These are phyloP conservation scores for Exophiala viscosa DNA, from an alignment of 2,329 filamentous ascomycete species.

Conservation along the genomic window DNA sequence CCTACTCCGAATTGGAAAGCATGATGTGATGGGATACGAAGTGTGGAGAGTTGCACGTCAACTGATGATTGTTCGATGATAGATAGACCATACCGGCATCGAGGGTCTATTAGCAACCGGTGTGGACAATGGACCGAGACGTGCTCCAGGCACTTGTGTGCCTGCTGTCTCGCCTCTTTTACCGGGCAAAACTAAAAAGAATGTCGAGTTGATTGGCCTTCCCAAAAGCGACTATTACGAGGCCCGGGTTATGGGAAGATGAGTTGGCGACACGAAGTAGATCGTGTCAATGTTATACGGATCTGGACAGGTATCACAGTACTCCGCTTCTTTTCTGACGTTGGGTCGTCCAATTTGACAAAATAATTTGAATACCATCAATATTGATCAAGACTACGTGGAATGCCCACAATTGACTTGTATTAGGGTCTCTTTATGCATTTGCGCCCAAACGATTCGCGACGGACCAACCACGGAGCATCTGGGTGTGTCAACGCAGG, in stretches of 20 bases:
- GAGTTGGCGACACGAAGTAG: background rate
- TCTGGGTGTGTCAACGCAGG: background rate
- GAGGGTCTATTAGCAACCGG: too few relatives aligned
- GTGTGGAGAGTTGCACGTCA: background rate
- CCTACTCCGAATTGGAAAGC: slow-evolving; percentile 25
- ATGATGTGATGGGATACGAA: background rate
- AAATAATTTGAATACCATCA: background rate
- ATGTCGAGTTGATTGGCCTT: background rate
- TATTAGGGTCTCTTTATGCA: slow-evolving; percentile 7
- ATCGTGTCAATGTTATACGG: background rate
- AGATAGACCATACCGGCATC: too few relatives aligned
- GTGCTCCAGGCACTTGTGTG: too few relatives aligned
- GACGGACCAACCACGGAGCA: slow-evolving; percentile 5
- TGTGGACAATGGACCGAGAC: too few relatives aligned
- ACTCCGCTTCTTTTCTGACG: background rate
- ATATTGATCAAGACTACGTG: background rate
- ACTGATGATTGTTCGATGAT: background rate
- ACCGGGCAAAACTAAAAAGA: too few relatives aligned
- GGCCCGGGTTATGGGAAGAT: background rate
- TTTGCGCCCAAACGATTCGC: slow-evolving; percentile 19
- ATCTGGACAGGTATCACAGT: background rate
- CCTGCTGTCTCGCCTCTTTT: too few relatives aligned
- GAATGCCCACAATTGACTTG: background rate
- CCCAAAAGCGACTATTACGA: background rate
- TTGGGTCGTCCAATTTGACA: background rate